Percentiles rank a stretch among this genome's conserved stretches.
phyloP scores from a whole-genome alignment of 495 filamentous ascomycete genomes.

The Talaromyces proteolyticus region DNA sequence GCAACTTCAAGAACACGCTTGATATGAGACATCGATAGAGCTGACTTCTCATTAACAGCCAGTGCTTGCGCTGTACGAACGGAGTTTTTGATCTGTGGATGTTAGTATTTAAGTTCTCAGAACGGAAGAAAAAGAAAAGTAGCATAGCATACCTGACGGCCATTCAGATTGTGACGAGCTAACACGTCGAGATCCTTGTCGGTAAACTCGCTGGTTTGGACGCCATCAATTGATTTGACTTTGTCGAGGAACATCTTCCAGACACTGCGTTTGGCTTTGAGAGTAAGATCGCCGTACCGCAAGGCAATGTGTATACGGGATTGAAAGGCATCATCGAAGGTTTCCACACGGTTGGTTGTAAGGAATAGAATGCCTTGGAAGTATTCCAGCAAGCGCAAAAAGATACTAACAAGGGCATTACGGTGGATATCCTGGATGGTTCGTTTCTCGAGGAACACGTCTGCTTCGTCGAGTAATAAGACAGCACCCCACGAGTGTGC shows the following conservation, averaged over 20 bases:
- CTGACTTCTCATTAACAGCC: conserved; percentile 67
- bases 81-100: conserved; percentile 79
- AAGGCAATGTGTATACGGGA: conserved; percentile 68
- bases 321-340: conserved; percentile 64
- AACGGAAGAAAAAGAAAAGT: neutral
- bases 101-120: conserved; percentile 4
- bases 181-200: conserved; percentile 64
- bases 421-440: conserved; percentile 65
- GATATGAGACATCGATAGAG: conserved; percentile 75
- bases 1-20: conserved; percentile 75
- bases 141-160: conserved; percentile 59
- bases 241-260: conserved; percentile 82
- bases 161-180: conserved; percentile 70
- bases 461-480: conserved; percentile 70
- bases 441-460: conserved; percentile 73
- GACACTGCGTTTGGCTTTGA: conserved; percentile 71
- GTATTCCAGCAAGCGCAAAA: conserved; percentile 65
- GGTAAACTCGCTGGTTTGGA: conserved; percentile 55
- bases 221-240: conserved; percentile 58
- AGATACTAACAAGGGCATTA: conserved; percentile 74
- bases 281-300: conserved; percentile 70
- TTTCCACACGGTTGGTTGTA: conserved; percentile 75
- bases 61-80: conserved; percentile 82
- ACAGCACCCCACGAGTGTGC: conserved; percentile 84
- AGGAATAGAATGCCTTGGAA: conserved; percentile 79